Evolutionary conservation across 257 asterid genomes (phyloP).

Genomic region (Perilla frutescens): DNA sequence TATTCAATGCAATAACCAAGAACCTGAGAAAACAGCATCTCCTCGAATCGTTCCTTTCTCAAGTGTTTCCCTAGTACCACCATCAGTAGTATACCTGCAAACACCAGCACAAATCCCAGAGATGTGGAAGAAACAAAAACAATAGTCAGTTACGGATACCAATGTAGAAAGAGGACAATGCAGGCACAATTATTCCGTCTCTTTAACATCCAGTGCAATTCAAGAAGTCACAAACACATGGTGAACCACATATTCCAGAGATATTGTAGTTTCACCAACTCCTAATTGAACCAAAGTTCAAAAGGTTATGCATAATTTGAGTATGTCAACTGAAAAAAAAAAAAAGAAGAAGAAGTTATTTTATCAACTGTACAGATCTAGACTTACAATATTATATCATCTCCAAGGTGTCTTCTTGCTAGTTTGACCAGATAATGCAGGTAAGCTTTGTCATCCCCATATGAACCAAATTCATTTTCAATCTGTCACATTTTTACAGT

Average conservation of each 20-base stretch:
- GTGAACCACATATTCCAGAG: slow-evolving; percentile 1
- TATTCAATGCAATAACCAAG: neutral
- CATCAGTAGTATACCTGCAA: slow-evolving; percentile 95
- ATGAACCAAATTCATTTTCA: slow-evolving; percentile 98
- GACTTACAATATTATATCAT: slow-evolving; percentile 77
- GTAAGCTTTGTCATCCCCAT: slow-evolving; percentile 87
- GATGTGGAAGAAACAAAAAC: slow-evolving; percentile 11
- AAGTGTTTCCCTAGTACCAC: slow-evolving; percentile 80
- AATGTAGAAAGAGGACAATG: slow-evolving; percentile 23
- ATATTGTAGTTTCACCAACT: slow-evolving; percentile 12
- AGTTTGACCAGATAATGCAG: slow-evolving; percentile 80
- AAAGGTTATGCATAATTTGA: slow-evolving; percentile 14
- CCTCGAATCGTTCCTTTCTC: slow-evolving; percentile 88
- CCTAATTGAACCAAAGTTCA: slow-evolving; percentile 13
- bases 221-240: slow-evolving; percentile 16
- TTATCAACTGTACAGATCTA: slow-evolving; percentile 15
- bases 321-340: neutral
- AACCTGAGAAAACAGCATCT: slow-evolving; percentile 84
- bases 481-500: slow-evolving; percentile 58
- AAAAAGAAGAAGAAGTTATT: neutral
- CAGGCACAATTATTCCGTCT: neutral
- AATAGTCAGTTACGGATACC: neutral
- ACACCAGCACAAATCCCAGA: slow-evolving; percentile 31
- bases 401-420: slow-evolving; percentile 80
- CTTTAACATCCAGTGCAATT: slow-evolving; percentile 4